These are phyloP conservation scores for Leccinum griseonigrum DNA, from an alignment of 1,284 basidiomycete species.

Conservation along the genomic window DNA sequence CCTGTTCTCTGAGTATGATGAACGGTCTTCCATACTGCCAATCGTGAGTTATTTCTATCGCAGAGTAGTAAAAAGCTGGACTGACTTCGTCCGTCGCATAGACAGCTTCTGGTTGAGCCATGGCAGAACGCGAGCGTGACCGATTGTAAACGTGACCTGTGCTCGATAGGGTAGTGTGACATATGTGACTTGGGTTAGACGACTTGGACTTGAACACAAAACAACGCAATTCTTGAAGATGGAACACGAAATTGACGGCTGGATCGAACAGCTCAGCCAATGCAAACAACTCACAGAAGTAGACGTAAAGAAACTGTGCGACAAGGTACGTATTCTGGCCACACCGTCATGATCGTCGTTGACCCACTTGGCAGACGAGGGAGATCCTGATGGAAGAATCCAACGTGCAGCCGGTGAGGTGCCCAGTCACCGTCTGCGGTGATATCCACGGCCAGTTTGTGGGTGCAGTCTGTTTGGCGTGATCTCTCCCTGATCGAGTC, in stretches of 20 bases:
- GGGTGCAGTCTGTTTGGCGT: slow-evolving; percentile 44
- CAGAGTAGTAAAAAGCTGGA: neutral
- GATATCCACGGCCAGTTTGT: slow-evolving; percentile 99
- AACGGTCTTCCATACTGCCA: slow-evolving; percentile 91
- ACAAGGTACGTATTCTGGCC: slow-evolving; percentile 71
- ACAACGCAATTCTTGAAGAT: slow-evolving; percentile 35
- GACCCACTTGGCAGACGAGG: slow-evolving; percentile 63
- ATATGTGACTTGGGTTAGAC: slow-evolving; percentile 22
- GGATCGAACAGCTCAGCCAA: slow-evolving; percentile 96
- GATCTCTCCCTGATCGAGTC: slow-evolving; percentile 22
- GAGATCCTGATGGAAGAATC: slow-evolving; percentile 98
- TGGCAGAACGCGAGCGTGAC: slow-evolving; percentile 15
- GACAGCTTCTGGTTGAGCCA: slow-evolving; percentile 13
- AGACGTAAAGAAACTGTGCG: slow-evolving; percentile 97
- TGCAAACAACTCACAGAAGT: slow-evolving; percentile 97
- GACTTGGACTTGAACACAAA: slow-evolving; percentile 15
- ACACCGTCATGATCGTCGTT: slow-evolving; percentile 19
- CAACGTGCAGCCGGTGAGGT: slow-evolving; percentile 96
- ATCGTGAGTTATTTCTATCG: neutral
- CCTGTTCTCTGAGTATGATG: slow-evolving; percentile 96
- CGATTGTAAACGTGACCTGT: slow-evolving; percentile 22
- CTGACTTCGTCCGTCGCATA: slow-evolving; percentile 90
- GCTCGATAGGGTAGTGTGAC: slow-evolving; percentile 27
- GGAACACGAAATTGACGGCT: slow-evolving; percentile 86
- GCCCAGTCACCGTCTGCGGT: slow-evolving; percentile 96